A percentile compares a stretch with the other conserved stretches of the same genome.
phyloP scores from a whole-genome alignment of 108 stramenopile species.

The Nitzschia sp. region DNA sequence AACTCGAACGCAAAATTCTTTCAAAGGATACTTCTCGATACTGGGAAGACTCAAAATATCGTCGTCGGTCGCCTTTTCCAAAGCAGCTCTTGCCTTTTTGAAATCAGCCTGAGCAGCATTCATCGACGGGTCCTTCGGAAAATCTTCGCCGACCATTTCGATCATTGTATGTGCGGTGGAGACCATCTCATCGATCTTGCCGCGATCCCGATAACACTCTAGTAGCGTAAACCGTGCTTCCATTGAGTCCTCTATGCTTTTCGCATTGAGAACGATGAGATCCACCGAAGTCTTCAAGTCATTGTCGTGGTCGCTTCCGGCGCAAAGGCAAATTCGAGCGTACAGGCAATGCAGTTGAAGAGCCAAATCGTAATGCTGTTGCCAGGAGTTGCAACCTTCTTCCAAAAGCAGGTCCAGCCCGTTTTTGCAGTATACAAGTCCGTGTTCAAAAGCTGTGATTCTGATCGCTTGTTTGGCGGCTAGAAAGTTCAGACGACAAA shows the following conservation, averaged over 20 bases:
- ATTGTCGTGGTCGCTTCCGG: neutral
- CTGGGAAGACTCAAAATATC: neutral
- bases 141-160: neutral
- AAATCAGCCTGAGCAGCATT: neutral
- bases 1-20: neutral
- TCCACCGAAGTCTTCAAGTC: neutral
- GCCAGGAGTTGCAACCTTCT: neutral
- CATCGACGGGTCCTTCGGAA: neutral
- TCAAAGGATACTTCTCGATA: neutral
- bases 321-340: neutral
- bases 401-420: neutral
- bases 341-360: neutral
- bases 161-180: neutral
- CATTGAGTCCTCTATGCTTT: neutral
- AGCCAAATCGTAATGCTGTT: neutral
- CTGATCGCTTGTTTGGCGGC: neutral
- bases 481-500: neutral
- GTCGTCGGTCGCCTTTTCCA: neutral
- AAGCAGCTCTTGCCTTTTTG: neutral
- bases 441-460: neutral
- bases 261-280: neutral
- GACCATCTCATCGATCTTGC: neutral
- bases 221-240: neutral
- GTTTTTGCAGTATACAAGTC: neutral
- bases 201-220: neutral